phyloP scores from a whole-genome alignment of 176 grass and related monocot genomes.

The Juncus effusus region DNA sequence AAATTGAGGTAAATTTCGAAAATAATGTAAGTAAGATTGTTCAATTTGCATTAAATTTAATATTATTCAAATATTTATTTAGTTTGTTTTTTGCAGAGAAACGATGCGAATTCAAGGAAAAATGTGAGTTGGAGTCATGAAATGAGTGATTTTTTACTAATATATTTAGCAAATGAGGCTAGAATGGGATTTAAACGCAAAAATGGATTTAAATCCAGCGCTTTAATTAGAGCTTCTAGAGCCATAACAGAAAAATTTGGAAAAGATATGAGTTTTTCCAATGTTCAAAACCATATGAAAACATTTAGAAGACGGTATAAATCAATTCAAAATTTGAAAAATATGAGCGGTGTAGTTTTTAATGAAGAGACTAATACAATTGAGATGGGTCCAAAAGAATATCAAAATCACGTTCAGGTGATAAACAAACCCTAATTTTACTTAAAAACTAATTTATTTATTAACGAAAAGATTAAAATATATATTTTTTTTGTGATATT shows the following conservation, averaged over 20 bases:
- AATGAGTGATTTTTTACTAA: constrained; percentile 14
- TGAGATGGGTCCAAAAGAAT: constrained; percentile 11
- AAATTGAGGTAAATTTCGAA: not conserved
- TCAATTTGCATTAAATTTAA: no score
- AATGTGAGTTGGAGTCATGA: constrained; percentile 21
- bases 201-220: not conserved
- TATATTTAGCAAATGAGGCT: constrained; percentile 1
- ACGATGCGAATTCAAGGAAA: not conserved
- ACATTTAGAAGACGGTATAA: not conserved
- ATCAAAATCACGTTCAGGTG: constrained; percentile 18
- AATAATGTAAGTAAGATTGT: not conserved
- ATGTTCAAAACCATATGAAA: constrained; percentile 24
- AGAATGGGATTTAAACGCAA: not conserved
- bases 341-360: constrained; percentile 2
- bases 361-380: constrained; percentile 13
- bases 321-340: constrained; percentile 6
- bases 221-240: not conserved
- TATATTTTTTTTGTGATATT: no score
- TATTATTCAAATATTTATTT: no score
- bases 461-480: no score
- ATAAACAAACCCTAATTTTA: not conserved
- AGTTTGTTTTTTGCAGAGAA: constrained; percentile 2
- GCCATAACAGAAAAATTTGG: constrained; percentile 18
- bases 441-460: no score
- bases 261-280: constrained; percentile 15